Base-by-base conservation (phyloP, 176 grass and related monocot genomes). In the Oryza meyeriana region DNA sequence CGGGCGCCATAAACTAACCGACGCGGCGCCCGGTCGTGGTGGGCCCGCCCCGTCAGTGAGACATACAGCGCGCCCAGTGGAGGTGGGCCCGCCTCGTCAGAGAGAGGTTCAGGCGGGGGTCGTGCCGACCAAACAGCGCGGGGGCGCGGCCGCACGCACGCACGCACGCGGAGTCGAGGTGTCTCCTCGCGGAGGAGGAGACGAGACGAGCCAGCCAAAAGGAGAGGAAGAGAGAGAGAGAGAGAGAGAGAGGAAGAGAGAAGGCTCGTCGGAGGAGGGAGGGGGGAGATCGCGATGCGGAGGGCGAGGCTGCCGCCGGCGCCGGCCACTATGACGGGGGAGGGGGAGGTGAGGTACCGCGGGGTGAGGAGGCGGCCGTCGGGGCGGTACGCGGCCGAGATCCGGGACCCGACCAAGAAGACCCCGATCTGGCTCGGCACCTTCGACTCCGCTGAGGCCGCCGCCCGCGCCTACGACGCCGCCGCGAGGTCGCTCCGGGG, bases 341-440 rank as follows among this genome's bases (percentile, higher is more conserved):
- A 27, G 12, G 47, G 45, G 16, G 89, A 87, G 71, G 84, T 94
- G 35, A 68, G 81, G 79, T 94, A 94, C 89, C 82, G 89, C 50
- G 92, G 92, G 17, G 92, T 94, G 66, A 28, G 92, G 64, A 74
- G 87, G 79, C 89, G 92, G 4, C 92, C 92, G 45, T 94, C 92
- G 59, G 92, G 89, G 20, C 27, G 92, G 27, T 94, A 89, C 83
- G 94, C 94, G 50, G 94, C 91, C 39, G 94, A 93, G 88, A 97
- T 97, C 91, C 91, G 94, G 1, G 94, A 97, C 81, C 88, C 89
- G 62, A 83, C 87, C 0, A 74, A 67, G 76, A 94, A 92, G 85
- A 92, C 80, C 41, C 94, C 84, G 83, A 88, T 87, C 77, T 90
- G 87, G 87, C 91, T 93, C 12, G 87, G 87, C 69, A 93, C 87